Percentiles rank a stretch among this genome's conserved stretches.
Evolutionary conservation across 75 land plant species (phyloP).

Genomic region (Larix kaempferi): DNA sequence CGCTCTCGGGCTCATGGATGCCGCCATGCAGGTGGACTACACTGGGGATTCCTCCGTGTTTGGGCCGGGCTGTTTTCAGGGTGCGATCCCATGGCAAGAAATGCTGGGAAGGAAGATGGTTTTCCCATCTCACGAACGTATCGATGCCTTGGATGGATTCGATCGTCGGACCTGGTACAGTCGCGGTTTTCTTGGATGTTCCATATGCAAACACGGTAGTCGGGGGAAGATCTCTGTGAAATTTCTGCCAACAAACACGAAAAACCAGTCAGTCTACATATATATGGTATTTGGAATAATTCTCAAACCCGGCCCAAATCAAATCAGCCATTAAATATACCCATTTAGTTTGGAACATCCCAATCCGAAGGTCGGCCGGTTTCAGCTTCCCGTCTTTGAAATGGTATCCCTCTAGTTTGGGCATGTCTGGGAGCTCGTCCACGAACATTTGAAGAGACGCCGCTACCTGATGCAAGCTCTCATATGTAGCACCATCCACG

Average conservation of each 20-base stretch:
- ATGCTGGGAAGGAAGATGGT: slow-evolving; percentile 55
- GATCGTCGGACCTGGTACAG: slow-evolving; percentile 34
- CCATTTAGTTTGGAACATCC: slow-evolving; percentile 33
- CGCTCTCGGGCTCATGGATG: slow-evolving; percentile 19
- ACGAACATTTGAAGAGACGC: too few species aligned
- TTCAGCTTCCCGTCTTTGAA: neutral
- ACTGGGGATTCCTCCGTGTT: slow-evolving; percentile 20
- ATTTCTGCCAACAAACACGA: slow-evolving; percentile 24
- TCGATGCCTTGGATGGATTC: slow-evolving; percentile 12
- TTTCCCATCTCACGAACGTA: slow-evolving; percentile 27
- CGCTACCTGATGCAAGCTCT: too few species aligned
- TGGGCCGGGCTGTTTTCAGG: slow-evolving; percentile 29
- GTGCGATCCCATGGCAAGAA: slow-evolving; percentile 69
- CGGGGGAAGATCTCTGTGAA: slow-evolving; percentile 38
- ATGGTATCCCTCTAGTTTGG: slow-evolving; percentile 17
- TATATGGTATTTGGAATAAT: too few species aligned
- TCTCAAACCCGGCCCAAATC: too few species aligned
- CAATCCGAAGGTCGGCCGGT: slow-evolving; percentile 29
- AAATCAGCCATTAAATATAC: slow-evolving; percentile 2
- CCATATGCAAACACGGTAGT: slow-evolving; percentile 29
- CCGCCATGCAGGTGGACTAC: slow-evolving; percentile 39
- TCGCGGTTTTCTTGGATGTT: slow-evolving; percentile 6
- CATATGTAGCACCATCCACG: too few species aligned
- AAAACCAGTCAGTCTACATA: neutral
- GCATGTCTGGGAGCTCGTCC: slow-evolving; percentile 36